These are phyloP conservation scores for Termitomyces sp. DNA, from an alignment of 768 basidiomycete species.

Conservation along the genomic window DNA sequence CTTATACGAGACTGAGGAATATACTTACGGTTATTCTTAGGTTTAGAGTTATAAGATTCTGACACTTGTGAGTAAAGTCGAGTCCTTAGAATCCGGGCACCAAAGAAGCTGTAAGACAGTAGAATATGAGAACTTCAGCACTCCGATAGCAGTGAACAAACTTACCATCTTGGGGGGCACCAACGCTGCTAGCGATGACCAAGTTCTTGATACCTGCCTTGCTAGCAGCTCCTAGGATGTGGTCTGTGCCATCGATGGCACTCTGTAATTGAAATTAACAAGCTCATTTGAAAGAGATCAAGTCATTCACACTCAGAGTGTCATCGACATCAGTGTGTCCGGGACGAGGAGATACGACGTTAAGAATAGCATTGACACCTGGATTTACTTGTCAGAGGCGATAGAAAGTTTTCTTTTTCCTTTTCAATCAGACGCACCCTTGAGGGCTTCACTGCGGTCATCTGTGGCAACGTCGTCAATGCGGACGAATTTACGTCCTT, in stretches of 20 bases:
- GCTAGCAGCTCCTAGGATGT: slow-evolving; percentile 21
- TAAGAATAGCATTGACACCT: slow-evolving; percentile 37
- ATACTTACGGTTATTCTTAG: no score
- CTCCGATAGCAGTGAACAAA: neutral
- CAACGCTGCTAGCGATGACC: slow-evolving; percentile 28
- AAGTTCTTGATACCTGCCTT: slow-evolving; percentile 22
- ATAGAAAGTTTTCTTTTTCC: no score
- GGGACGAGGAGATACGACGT: slow-evolving; percentile 26
- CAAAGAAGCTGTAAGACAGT: slow-evolving; percentile 15
- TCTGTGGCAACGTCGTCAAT: slow-evolving; percentile 15
- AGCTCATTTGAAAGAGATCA: neutral
- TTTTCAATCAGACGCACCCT: slow-evolving; percentile 8
- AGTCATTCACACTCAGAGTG: slow-evolving; percentile 12
- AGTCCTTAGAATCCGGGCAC: slow-evolving; percentile 16
- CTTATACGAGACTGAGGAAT: no score
- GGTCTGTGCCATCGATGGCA: slow-evolving; percentile 22
- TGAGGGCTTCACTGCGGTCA: slow-evolving; percentile 11
- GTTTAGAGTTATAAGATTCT: no score
- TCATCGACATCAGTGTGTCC: slow-evolving; percentile 15
- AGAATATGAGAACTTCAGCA: neutral
- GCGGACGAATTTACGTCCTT: slow-evolving; percentile 22
- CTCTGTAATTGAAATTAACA: slow-evolving; percentile 8
- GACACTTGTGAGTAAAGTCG: slow-evolving; percentile 18
- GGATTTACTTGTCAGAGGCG: neutral
- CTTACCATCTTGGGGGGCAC: slow-evolving; percentile 24